Base-by-base conservation (phyloP, 371 early-diverging fungal species). In the Mucor circinelloides region DNA sequence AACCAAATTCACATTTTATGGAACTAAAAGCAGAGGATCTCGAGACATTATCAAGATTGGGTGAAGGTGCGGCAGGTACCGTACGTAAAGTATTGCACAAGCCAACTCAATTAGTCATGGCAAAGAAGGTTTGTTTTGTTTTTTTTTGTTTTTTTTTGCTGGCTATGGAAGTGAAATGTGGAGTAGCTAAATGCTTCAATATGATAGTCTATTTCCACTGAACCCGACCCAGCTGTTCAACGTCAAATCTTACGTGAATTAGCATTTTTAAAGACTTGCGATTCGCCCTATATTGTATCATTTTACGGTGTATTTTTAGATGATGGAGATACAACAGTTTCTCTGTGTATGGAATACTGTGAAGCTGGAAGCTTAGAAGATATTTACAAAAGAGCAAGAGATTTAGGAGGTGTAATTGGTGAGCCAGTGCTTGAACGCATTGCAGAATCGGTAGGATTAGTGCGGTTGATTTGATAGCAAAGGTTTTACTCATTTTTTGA, bases 291-390 rank as follows among this genome's bases (percentile, higher is more conserved):
- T 76, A 97, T 98, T 64, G 97, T 99, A 0, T 88, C 92, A 13
- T 98, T 92, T 73, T 97, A 91, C 73, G 99, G 99, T 50, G 96
- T 97, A 0, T 97, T 91, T 76, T 81, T 93, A 58, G 94, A 95
- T 42, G 95, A 94, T 58, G 92, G 93, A 23, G 93, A 95, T 48
- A 87, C 88, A 25, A 85, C 89, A 12, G 86, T 99, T n/a, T 91
- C 93, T 13, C 90, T 99, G 48, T 97, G 96, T 83, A 96, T 98
- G 94, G 99, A 98, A 78, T 97, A 90, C 72, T 90, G 91, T 70
- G 91, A 91, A 69, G 93, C 89, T 13, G 95, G 95, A 19, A 91
- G 92, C 66, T 81, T 94, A 55, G 93, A 93, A 65, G 87, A 86
- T 50, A 90, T 94, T 27, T 93, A 93, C 68, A 92, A 90, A 75